phyloP scores from a whole-genome alignment of 257 asterid species.

The Linderniella brevidens region DNA sequence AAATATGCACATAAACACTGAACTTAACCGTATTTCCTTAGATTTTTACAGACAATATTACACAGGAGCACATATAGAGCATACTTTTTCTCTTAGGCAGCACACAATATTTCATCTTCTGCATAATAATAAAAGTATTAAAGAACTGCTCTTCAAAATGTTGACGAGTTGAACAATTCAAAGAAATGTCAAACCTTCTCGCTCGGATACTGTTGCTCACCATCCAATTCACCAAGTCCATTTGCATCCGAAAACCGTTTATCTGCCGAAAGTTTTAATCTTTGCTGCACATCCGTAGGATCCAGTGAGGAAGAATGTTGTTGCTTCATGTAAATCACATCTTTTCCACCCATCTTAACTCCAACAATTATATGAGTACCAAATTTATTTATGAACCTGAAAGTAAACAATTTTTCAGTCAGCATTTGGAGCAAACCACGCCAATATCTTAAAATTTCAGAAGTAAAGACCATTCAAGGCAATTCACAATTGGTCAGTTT shows the following conservation, averaged over 20 bases:
- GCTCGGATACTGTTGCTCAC: conserved; percentile 28
- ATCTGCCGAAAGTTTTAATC: conserved; percentile 69
- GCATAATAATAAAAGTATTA: too few species aligned
- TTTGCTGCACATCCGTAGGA: conserved; percentile 75
- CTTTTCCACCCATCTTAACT: conserved; percentile 95
- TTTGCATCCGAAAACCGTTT: conserved; percentile 59
- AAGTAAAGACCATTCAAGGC: too few species aligned
- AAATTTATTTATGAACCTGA: conserved; percentile 81
- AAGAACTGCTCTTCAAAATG: too few species aligned
- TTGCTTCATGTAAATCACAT: conserved; percentile 77
- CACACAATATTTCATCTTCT: too few species aligned
- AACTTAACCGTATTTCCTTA: too few species aligned
- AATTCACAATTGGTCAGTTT: too few species aligned
- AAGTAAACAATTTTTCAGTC: conserved; percentile 8
- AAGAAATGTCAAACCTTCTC: conserved; percentile 31
- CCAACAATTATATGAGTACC: conserved; percentile 96
- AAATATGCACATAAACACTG: too few species aligned
- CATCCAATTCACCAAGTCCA: conserved; percentile 26
- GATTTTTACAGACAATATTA: too few species aligned
- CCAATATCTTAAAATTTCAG: not conserved
- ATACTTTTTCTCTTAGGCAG: too few species aligned
- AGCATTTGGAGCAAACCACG: not conserved
- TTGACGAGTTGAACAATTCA: too few species aligned
- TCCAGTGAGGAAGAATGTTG: conserved; percentile 84
- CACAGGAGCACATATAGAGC: too few species aligned